These are phyloP conservation scores for Saturnispora besseyi DNA, from an alignment of 805 yeast genomes.

Conservation along the genomic window DNA sequence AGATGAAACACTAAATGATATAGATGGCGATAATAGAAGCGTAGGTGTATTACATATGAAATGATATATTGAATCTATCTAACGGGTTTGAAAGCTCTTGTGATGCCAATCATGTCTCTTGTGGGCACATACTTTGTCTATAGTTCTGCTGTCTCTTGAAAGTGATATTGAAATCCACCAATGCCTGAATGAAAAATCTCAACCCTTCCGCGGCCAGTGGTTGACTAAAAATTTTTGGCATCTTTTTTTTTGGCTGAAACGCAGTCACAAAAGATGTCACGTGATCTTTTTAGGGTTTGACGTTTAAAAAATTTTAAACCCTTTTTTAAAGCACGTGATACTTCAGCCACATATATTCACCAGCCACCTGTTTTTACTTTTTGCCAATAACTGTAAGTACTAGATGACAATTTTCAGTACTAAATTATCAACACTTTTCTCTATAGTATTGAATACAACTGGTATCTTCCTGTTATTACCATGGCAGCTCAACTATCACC, in stretches of 20 bases:
- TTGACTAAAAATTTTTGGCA: neutral
- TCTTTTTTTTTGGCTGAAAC: neutral
- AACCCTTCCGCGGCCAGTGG: neutral
- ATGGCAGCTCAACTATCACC: neutral
- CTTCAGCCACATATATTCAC: too few relatives aligned
- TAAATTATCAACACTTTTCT: too few relatives aligned
- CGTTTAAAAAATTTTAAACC: neutral
- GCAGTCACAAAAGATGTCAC: neutral
- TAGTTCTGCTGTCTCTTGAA: constrained; percentile 1
- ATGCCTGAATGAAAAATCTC: constrained; percentile 4
- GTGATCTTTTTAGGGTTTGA: neutral
- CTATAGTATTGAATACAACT: too few relatives aligned
- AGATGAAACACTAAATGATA: too few relatives aligned
- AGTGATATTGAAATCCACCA: neutral
- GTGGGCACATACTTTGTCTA: constrained; percentile 1
- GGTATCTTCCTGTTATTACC: neutral
- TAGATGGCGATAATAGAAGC: too few relatives aligned
- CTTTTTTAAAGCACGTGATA: constrained; percentile 1
- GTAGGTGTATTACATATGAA: too few relatives aligned
- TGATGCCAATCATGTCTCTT: neutral
- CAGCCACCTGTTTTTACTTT: too few relatives aligned
- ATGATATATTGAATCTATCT: too few relatives aligned
- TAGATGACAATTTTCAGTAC: too few relatives aligned
- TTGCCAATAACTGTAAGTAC: too few relatives aligned
- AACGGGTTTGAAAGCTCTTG: too few relatives aligned